Percentiles rank a stretch among this genome's conserved stretches.
These are phyloP conservation scores for Blastobotrys aristatus DNA, from an alignment of 1,139 yeast genomes.

Conservation along the genomic window DNA sequence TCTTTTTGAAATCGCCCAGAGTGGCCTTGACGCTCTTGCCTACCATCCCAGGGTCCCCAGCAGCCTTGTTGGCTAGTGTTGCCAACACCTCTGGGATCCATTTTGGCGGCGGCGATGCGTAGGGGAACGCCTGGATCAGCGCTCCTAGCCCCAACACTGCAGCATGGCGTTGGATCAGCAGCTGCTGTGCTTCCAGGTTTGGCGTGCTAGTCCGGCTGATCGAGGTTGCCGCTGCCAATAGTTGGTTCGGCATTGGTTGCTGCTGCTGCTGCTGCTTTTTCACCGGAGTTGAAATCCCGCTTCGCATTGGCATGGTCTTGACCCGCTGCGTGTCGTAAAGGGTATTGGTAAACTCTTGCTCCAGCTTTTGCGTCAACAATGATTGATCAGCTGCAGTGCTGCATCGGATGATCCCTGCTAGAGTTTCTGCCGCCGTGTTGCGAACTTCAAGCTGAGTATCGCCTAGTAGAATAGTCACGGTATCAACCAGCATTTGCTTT, in stretches of 20 bases:
- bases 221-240: not conserved
- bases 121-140: conserved; percentile 84
- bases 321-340: conserved; percentile 12
- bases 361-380: conserved; percentile 35
- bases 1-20: conserved; percentile 81
- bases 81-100: conserved; percentile 83
- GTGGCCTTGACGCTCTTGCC: conserved; percentile 83
- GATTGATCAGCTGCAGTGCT: conserved; percentile 56
- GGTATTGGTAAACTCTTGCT: conserved; percentile 18
- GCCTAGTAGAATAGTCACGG: conserved; percentile 51
- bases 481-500: conserved; percentile 46
- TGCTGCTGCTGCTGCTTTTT: not conserved
- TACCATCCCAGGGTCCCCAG: conserved; percentile 67
- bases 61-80: conserved; percentile 59
- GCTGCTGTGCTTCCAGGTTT: conserved; percentile 20
- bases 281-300: conserved; percentile 5
- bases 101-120: conserved; percentile 81
- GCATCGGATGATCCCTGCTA: conserved; percentile 78
- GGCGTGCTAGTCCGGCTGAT: conserved; percentile 12
- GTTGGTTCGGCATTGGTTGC: not conserved
- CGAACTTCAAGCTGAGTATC: conserved; percentile 72
- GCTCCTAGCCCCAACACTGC: conserved; percentile 90
- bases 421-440: conserved; percentile 65
- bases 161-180: conserved; percentile 60
- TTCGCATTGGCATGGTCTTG: conserved; percentile 9